Conservation (phyloP, 2,329 filamentous ascomycete genomes). For the Exophiala oligosperma region DNA sequence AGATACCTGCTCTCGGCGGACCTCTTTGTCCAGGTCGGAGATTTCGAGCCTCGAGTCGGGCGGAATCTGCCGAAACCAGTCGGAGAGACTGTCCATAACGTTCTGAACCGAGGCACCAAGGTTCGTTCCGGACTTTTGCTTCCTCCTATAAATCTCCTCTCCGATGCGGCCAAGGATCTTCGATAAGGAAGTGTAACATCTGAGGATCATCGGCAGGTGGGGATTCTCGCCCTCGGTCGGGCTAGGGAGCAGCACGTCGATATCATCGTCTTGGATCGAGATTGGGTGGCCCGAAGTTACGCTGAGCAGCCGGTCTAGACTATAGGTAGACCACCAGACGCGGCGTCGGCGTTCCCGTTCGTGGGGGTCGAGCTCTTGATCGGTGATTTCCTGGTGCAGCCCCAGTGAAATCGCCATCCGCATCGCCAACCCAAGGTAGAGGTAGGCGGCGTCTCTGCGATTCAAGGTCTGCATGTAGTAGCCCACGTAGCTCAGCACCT, state of each 20-base stretch:
- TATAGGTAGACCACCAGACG: conserved; percentile 59
- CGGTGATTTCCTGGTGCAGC: conserved; percentile 52
- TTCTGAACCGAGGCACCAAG: conserved; percentile 51
- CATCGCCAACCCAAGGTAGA: conserved; percentile 54
- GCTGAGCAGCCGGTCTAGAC: conserved; percentile 52
- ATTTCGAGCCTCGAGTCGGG: conserved; percentile 50
- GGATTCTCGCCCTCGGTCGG: conserved; percentile 3
- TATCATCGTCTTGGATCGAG: conserved; percentile 55
- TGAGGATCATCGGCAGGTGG: conserved; percentile 43
- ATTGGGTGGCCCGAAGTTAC: conserved; percentile 56
- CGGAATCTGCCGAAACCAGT: conserved; percentile 52
- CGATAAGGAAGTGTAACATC: conserved; percentile 54
- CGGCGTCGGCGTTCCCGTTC: conserved; percentile 51
- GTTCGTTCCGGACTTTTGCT: conserved; percentile 46
- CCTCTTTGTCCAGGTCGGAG: conserved; percentile 39
- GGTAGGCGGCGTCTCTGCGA: conserved; percentile 53
- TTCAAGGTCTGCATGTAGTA: conserved; percentile 60
- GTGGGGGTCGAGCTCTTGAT: conserved; percentile 39
- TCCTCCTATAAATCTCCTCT: conserved; percentile 50
- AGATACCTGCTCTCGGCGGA: conserved; percentile 41
- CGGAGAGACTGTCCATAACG: conserved; percentile 50
- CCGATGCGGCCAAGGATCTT: conserved; percentile 53
- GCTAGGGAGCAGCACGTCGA: conserved; percentile 41
- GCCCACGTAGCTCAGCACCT: conserved; percentile 54
- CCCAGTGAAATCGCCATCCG: conserved; percentile 59